These are phyloP conservation scores for Pythium insidiosum DNA, from an alignment of 352 stramenopile genomes.

Conservation along the genomic window DNA sequence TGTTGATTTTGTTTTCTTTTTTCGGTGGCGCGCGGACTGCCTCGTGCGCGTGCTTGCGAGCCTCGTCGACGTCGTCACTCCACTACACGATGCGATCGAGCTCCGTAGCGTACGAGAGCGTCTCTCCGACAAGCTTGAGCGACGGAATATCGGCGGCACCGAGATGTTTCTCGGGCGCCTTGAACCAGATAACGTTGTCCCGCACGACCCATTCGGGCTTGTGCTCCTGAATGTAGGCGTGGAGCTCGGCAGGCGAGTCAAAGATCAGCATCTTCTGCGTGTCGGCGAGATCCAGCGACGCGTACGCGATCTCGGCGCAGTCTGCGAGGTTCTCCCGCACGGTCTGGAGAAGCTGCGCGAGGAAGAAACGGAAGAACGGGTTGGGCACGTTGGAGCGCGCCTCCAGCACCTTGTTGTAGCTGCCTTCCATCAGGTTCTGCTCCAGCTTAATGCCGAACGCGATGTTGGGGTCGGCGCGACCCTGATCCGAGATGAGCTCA, in stretches of 20 bases:
- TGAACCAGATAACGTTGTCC: slow-evolving; percentile 84
- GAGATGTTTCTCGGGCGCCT: slow-evolving; percentile 80
- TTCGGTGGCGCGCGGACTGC: too few species aligned
- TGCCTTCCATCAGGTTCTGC: slow-evolving; percentile 91
- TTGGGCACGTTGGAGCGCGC: slow-evolving; percentile 85
- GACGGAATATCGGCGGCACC: slow-evolving; percentile 90
- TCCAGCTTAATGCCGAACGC: slow-evolving; percentile 87
- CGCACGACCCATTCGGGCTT: slow-evolving; percentile 90
- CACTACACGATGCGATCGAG: slow-evolving; percentile 89
- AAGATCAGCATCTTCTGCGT: slow-evolving; percentile 93
- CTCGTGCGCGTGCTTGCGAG: too few species aligned
- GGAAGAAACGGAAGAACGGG: slow-evolving; percentile 92
- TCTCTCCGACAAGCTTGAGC: slow-evolving; percentile 92
- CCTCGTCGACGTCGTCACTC: not conserved
- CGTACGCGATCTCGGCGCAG: slow-evolving; percentile 93
- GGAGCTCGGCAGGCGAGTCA: slow-evolving; percentile 66
- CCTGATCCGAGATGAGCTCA: slow-evolving; percentile 79
- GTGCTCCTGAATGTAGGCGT: slow-evolving; percentile 80
- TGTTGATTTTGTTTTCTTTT: too few species aligned
- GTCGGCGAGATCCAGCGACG: slow-evolving; percentile 80
- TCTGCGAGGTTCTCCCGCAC: slow-evolving; percentile 95
- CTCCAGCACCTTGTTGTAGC: slow-evolving; percentile 92
- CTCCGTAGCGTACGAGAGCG: slow-evolving; percentile 94
- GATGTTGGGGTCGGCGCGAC: slow-evolving; percentile 78
- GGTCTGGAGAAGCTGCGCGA: slow-evolving; percentile 90